phyloP scores from a whole-genome alignment of 768 basidiomycete genomes.

The Fomitopsis serialis region DNA sequence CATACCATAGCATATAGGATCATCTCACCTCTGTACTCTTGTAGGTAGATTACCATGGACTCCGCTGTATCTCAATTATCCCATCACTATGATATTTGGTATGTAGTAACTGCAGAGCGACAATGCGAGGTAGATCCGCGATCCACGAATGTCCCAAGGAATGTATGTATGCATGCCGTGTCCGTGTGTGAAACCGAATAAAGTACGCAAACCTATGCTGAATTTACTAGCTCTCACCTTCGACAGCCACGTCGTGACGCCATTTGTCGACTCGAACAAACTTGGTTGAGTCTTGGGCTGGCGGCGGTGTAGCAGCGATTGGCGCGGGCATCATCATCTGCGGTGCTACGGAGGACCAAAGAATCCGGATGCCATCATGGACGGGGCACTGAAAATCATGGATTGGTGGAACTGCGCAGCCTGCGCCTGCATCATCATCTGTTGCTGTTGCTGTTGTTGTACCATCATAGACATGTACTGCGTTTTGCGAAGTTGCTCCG shows the following conservation, averaged over 20 bases:
- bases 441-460: conserved; percentile 52
- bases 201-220: neutral
- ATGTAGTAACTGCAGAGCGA: conserved; percentile 2
- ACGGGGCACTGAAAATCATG: conserved; percentile 65
- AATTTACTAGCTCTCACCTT: conserved; percentile 39
- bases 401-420: conserved; percentile 55
- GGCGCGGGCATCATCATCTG: conserved; percentile 38
- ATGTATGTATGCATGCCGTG: neutral
- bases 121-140: neutral
- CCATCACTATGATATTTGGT: conserved; percentile 5
- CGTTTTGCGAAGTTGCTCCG: conserved; percentile 76
- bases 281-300: conserved; percentile 58
- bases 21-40: conserved; percentile 5
- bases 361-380: conserved; percentile 68
- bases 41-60: conserved; percentile 4
- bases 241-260: conserved; percentile 74
- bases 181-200: neutral
- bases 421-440: conserved; percentile 74
- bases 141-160: neutral
- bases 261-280: conserved; percentile 73
- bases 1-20: conserved; percentile 9
- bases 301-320: conserved; percentile 54
- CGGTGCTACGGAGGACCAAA: conserved; percentile 46
- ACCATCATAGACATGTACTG: conserved; percentile 42
- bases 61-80: conserved; percentile 16